Evolutionary conservation across 108 stramenopile species (phyloP), one percentile per base, ranked within the genome.

Genomic region (Aurantiochytrium sp.): DNA sequence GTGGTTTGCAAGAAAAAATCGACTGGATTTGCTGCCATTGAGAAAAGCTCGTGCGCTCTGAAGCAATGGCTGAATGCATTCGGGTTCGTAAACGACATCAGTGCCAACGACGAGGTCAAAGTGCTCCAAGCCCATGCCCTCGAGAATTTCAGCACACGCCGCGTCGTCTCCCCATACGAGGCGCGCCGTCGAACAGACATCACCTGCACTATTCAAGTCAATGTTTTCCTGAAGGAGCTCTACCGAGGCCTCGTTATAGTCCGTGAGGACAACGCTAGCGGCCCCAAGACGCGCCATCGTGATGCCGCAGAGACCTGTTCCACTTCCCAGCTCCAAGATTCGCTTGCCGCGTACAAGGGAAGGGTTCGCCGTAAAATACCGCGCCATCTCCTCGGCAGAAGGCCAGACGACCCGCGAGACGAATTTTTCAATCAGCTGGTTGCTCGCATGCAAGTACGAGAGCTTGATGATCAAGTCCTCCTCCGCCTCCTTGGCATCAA

Each of bases 211-310:
- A 23, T 83, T 83, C n/a, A 53, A 25, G 16, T 83, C 76, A 53
- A 83, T 53, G 51, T 83, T 83, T 45, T 83, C 51, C 23, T 83
- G 76, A 2, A 83, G 28, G 23, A 83, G 76, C 4, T 83, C 51
- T 45, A 83, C 76, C 19, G 76, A 83, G n/a, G 45, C 76, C 49
- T 83, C 76, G 51, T 83, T 83, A 83, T 83, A 83, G 51, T 83
- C 76, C 1, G 76, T 83, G 12, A 83, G 45, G 49, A 83, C 76
- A 16, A 83, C 76, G 28, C 23, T 53, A 12, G 45, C 23, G 25
- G 76, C 76, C 6, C 76, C 76, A 4, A 83, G 76, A 28, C 45
- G 51, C 18, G 76, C 76, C 18, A 35, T 35, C 5, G 76, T 12
- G 23, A 83, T 83, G n/a, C 76, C 76, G 51, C 76, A 83, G 49